Conservation (phyloP, 495 filamentous ascomycete species). For the Thermochaetoides thermophila region DNA sequence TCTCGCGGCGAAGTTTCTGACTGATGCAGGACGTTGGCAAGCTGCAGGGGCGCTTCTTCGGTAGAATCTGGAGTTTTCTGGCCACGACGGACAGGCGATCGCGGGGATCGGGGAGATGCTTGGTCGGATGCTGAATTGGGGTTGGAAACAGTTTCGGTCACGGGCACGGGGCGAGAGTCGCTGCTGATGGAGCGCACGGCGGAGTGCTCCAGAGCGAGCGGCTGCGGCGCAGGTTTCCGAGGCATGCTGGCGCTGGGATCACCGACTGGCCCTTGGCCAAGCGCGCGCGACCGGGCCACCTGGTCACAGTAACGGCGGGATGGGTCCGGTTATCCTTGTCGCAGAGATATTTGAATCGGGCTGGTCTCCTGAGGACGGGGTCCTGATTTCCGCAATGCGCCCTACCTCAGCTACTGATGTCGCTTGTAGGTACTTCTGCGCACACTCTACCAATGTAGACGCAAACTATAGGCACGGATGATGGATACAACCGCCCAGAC, state of each 20-base stretch:
- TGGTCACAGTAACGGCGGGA: too few relatives aligned
- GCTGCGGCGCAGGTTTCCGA: constrained; percentile 38
- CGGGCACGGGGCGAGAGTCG: constrained; percentile 16
- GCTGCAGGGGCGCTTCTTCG: constrained; percentile 17
- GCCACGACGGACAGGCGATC: constrained; percentile 35
- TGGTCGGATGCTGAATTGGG: constrained; percentile 22
- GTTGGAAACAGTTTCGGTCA: constrained; percentile 26
- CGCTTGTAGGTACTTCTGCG: too few relatives aligned
- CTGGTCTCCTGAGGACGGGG: too few relatives aligned
- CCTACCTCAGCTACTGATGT: too few relatives aligned
- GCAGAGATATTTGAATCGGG: too few relatives aligned
- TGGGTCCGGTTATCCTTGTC: too few relatives aligned
- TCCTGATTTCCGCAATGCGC: too few relatives aligned
- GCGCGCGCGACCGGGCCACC: constrained; percentile 13
- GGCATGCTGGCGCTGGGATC: constrained; percentile 39
- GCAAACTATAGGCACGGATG: too few relatives aligned
- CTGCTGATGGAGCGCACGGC: constrained; percentile 21
- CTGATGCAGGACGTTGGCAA: constrained; percentile 23
- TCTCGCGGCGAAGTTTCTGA: constrained; percentile 3
- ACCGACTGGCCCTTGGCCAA: too few relatives aligned
- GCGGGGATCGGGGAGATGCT: constrained; percentile 36
- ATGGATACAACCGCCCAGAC: too few relatives aligned
- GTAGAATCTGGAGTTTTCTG: constrained; percentile 19
- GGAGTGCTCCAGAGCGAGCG: constrained; percentile 31
- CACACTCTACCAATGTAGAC: too few relatives aligned